phyloP scores from a whole-genome alignment of 208 protist genomes.

The Herpetomonas samuelpessoai region DNA sequence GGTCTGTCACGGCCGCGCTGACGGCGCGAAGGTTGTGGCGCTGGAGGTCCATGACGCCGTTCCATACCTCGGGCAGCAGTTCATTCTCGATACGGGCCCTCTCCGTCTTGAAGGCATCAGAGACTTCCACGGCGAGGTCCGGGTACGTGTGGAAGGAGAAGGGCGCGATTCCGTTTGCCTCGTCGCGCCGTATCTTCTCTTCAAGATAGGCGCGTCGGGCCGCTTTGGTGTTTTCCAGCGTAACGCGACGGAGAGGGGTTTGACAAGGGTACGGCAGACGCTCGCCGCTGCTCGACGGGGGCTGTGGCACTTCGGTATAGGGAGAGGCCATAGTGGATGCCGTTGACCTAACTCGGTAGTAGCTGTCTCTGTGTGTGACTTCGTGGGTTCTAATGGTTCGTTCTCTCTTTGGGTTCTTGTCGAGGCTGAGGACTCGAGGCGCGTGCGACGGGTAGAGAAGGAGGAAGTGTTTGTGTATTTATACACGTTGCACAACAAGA shows the following conservation, averaged over 20 bases:
- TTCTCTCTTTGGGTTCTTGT: too few relatives aligned
- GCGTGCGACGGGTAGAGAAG: too few relatives aligned
- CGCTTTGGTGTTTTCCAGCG: neutral
- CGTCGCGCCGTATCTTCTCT: neutral
- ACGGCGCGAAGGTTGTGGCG: neutral
- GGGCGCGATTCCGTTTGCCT: neutral
- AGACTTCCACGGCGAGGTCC: neutral
- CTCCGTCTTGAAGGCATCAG: neutral
- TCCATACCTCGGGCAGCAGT: neutral
- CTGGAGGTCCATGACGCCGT: neutral
- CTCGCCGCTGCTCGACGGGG: neutral
- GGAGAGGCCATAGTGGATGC: too few relatives aligned
- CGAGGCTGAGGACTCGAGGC: too few relatives aligned
- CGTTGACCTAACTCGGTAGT: too few relatives aligned
- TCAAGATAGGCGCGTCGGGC: neutral
- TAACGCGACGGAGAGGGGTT: neutral
- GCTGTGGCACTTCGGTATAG: too few relatives aligned
- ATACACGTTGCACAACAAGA: too few relatives aligned
- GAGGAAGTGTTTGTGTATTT: too few relatives aligned
- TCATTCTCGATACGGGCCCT: neutral
- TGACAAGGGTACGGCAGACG: neutral
- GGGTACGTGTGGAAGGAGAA: neutral
- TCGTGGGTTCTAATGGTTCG: too few relatives aligned
- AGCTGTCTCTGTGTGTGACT: too few relatives aligned
- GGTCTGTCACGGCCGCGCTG: neutral